Conservation (phyloP, 2,329 filamentous ascomycete genomes). For the Colletotrichum destructivum region DNA sequence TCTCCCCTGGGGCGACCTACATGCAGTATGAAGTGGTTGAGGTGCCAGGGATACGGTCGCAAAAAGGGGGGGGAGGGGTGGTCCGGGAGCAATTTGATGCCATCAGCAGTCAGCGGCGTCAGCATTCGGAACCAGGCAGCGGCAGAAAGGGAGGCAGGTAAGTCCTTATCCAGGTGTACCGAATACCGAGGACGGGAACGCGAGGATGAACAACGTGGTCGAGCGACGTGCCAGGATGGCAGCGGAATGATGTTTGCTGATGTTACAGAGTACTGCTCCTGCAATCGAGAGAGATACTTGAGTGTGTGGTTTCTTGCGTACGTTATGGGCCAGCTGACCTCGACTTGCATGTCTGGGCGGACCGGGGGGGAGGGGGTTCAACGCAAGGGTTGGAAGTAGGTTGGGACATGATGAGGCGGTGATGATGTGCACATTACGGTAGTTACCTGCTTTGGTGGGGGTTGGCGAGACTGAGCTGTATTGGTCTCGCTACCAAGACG, state of each 20-base stretch:
- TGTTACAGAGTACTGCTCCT: neutral
- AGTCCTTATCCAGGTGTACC: neutral
- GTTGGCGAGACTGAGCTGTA: neutral
- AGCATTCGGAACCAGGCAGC: conserved; percentile 1
- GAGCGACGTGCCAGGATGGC: conserved; percentile 2
- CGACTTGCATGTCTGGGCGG: conserved; percentile 31
- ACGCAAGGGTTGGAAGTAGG: conserved; percentile 15
- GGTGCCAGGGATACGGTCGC: conserved; percentile 8
- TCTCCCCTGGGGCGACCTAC: neutral
- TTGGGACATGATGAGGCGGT: neutral
- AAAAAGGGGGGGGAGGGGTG: neutral
- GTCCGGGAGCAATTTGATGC: neutral
- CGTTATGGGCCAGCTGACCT: conserved; percentile 30
- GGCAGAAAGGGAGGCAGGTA: neutral
- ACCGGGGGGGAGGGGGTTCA: conserved; percentile 8
- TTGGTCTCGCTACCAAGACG: neutral
- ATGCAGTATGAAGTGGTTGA: neutral
- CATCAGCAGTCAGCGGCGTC: conserved; percentile 6
- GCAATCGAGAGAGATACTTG: neutral
- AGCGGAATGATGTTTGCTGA: neutral
- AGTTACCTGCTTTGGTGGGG: conserved; percentile 9
- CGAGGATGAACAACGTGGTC: neutral
- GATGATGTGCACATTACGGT: conserved; percentile 35
- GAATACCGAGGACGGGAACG: neutral
- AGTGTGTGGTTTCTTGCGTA: conserved; percentile 15